A percentile compares a stretch with the other conserved stretches of the same genome.
These are phyloP conservation scores for Lactarius hengduanensis DNA, from an alignment of 768 basidiomycete species.

Conservation along the genomic window DNA sequence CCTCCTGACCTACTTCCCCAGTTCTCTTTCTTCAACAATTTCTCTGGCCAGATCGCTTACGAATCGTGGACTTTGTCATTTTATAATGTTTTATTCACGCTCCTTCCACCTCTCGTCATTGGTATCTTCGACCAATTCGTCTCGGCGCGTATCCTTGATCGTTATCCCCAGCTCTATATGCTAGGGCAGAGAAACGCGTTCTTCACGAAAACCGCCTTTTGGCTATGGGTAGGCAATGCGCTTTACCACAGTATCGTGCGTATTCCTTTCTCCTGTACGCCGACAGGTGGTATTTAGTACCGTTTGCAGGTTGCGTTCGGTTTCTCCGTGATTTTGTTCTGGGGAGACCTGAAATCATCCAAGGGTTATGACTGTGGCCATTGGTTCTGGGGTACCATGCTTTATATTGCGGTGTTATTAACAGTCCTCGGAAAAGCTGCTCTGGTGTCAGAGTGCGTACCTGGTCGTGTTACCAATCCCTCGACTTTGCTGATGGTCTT, in stretches of 20 bases:
- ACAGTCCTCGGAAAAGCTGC: slow-evolving; percentile 98
- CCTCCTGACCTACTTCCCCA: slow-evolving; percentile 36
- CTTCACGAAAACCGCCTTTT: slow-evolving; percentile 88
- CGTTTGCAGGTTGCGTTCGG: slow-evolving; percentile 70
- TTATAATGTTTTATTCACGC: slow-evolving; percentile 95
- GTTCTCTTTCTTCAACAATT: slow-evolving; percentile 99
- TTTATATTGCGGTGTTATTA: slow-evolving; percentile 91
- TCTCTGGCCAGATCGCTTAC: slow-evolving; percentile 97
- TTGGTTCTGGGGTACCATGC: slow-evolving; percentile 98
- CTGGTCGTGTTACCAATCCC: not conserved
- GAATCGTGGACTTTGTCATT: slow-evolving; percentile 98
- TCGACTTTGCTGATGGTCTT: slow-evolving; percentile 17
- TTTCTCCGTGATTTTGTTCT: slow-evolving; percentile 88
- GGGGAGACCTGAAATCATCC: slow-evolving; percentile 84
- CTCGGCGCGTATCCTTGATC: slow-evolving; percentile 91
- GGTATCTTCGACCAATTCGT: slow-evolving; percentile 99
- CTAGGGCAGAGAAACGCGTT: slow-evolving; percentile 94
- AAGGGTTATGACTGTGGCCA: slow-evolving; percentile 86
- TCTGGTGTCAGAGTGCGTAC: slow-evolving; percentile 90
- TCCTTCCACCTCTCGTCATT: slow-evolving; percentile 94
- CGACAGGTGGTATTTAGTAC: slow-evolving; percentile 3
- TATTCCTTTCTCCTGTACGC: slow-evolving; percentile 10
- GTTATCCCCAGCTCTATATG: slow-evolving; percentile 94
- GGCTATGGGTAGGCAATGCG: slow-evolving; percentile 89
- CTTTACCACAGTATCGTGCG: slow-evolving; percentile 85